Conservation (phyloP, 129 eudicot genomes). For the Chrysanthemum makinoi region DNA sequence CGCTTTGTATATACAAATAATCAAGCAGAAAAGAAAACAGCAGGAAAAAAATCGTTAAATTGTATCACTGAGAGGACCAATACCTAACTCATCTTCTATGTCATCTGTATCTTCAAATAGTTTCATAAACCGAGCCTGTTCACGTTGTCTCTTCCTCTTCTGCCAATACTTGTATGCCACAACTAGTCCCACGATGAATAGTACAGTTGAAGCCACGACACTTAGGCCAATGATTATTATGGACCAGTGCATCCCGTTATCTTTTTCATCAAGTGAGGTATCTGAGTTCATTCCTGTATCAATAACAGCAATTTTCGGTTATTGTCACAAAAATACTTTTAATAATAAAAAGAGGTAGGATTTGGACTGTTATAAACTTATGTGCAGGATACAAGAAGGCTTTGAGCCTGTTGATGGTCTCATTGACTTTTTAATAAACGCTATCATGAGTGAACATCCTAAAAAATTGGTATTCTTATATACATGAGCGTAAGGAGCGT, state of each 20-base stretch:
- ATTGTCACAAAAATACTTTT: not conserved
- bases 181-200: conserved; percentile 36
- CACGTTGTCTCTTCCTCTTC: conserved; percentile 68
- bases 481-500: not conserved
- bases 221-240: conserved; percentile 35
- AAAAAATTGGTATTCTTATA: not conserved
- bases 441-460: conserved; percentile 2
- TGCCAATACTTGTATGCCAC: conserved; percentile 66
- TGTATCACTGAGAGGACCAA: conserved; percentile 59
- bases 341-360: not conserved
- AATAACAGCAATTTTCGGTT: conserved; percentile 9
- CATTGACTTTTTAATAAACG: not conserved
- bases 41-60: conserved; percentile 26
- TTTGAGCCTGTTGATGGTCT: too few relatives aligned
- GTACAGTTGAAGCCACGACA: conserved; percentile 31
- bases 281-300: conserved; percentile 7
- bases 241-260: conserved; percentile 39
- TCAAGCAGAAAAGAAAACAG: conserved; percentile 3
- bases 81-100: conserved; percentile 80
- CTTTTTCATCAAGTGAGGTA: conserved; percentile 1
- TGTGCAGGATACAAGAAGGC: too few relatives aligned
- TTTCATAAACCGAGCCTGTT: conserved; percentile 80
- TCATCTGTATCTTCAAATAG: conserved; percentile 73
- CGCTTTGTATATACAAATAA: conserved; percentile 22
- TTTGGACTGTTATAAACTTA: too few relatives aligned